Base-by-base conservation (phyloP, 2,329 filamentous ascomycete genomes). In the Ophiostoma angusticollis region DNA sequence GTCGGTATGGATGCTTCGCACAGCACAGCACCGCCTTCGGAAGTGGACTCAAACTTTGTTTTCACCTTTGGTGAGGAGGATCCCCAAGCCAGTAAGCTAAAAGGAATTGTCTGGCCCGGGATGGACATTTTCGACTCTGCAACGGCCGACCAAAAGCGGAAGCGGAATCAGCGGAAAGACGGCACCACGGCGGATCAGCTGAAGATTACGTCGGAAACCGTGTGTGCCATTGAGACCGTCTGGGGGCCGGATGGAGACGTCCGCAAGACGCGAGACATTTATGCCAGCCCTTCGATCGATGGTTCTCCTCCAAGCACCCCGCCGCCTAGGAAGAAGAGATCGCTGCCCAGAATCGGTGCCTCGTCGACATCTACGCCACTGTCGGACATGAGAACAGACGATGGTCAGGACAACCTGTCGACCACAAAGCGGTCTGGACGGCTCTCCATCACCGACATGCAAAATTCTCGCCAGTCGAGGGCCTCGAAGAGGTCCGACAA, bases 61-160 rank as follows among this genome's bases (percentile, higher is more conserved):
- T 13, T 36, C 4, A 28, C 37, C 9, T 17, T 40, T 2, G 9
- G 48, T 2, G 56, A 57, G 12, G 50, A 50, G 5, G 53, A 54
- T 2, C 39, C 44, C 12, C 51, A 58, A n/a, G 48, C 47, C 6
- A 63, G 56, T 42, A 72, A 65, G 51, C 65, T 86, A 38, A 87
- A 87, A 55, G 82, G 82, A 2, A 63, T 78, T n/a, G 63, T 74
- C 33, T 85, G 78, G 68, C 78, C 79, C 3, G 83, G 83, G 14
- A 87, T 87, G 82, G 72, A 74, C 38, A 68, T 84, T n/a, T 86
- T 87, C 53, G 83, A 89, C 56, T 76, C 83, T 38, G 83, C 83
- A 5, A 82, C 78, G 5, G 70, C 76, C 13, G 73, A 80, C 44
- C 80, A 82, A 67, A 79, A 75, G 49, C 70, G 78, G 32, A 83